Percentiles rank a stretch among this genome's conserved stretches.
Conservation (phyloP, 1,284 basidiomycete genomes). For the Paramarasmius palmivorus region DNA sequence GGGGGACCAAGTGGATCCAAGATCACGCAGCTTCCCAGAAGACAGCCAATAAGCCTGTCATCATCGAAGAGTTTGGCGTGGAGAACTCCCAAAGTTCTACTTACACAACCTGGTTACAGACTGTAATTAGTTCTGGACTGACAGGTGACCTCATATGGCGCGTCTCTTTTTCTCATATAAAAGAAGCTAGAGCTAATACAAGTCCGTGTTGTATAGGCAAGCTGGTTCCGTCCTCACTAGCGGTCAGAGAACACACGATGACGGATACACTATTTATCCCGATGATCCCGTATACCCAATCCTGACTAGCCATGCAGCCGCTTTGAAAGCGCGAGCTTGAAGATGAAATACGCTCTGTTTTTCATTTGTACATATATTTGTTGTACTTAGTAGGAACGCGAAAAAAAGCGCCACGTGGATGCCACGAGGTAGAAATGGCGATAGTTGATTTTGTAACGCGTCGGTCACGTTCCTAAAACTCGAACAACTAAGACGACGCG, state of each 20-base stretch:
- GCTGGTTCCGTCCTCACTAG: neutral
- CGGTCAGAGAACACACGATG: neutral
- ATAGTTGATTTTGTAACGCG: no score
- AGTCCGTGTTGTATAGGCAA: neutral
- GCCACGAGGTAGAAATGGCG: no score
- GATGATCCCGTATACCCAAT: constrained; percentile 26
- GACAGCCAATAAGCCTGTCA: constrained; percentile 55
- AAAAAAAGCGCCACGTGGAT: no score
- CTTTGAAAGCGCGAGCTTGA: constrained; percentile 25
- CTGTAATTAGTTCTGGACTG: constrained; percentile 51
- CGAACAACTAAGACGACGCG: no score
- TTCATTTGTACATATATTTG: no score
- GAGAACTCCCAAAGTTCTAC: constrained; percentile 42
- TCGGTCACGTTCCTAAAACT: no score
- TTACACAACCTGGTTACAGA: constrained; percentile 54
- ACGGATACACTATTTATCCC: constrained; percentile 1
- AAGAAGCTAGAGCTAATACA: no score
- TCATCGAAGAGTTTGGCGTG: constrained; percentile 55
- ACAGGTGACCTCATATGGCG: constrained; percentile 58
- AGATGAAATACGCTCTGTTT: no score
- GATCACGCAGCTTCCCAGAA: constrained; percentile 56
- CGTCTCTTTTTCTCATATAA: neutral
- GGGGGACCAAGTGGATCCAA: constrained; percentile 53
- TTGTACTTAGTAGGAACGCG: no score
- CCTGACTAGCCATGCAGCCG: constrained; percentile 33